Base-by-base conservation (phyloP, 1,284 basidiomycete genomes). In the Cutaneotrichosporon cutaneum region DNA sequence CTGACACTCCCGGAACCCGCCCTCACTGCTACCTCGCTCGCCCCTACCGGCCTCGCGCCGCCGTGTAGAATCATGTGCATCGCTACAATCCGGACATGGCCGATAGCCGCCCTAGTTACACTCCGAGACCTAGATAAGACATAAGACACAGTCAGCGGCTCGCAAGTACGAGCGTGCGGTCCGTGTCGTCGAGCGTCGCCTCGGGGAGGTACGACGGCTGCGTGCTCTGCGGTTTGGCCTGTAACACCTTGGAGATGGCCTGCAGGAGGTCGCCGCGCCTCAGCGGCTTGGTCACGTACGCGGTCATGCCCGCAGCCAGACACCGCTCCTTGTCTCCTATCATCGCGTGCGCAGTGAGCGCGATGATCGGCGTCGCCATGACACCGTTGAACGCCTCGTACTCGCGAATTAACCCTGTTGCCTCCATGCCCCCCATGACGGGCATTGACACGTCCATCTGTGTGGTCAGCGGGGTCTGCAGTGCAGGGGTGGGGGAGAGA, bases 401-500 rank as follows among this genome's bases (percentile, higher is more conserved):
- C 55, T 82, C 77, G 51, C 84, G 79, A 57, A 85, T 85, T 60
- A 75, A 63, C 13, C 75, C 76, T 1, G 82, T 83, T n/a, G 82
- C 80, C 68, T 83, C 82, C 71, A 83, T 81, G 35, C 82, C 82
- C 11, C 82, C 81, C 79, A 83, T 94, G 81, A 94, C 89, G 14
- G 93, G 94, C 94, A 96, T 96, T 4, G 91, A 94, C 21, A 98
- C 91, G 73, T 99, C 95, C 96, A 99, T 98, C 87, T 96, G 69
- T n/a, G n/a, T n/a, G n/a, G n/a, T n/a, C n/a, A n/a, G n/a, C n/a
- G n/a, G 16, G 73, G 72, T 59, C 60, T 56, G 61, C 30, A 11
- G 57, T 22, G 60, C 18, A 4, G 9, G 10, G 11, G 21, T n/a
- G n/a, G n/a, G 22, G 10, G 27, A 2, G 10, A 9, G 51, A 83